Percentiles rank a stretch among this genome's conserved stretches.
Conservation (phyloP, 164 flowering plant genomes). For the Tetrastigma voinierianum region DNA sequence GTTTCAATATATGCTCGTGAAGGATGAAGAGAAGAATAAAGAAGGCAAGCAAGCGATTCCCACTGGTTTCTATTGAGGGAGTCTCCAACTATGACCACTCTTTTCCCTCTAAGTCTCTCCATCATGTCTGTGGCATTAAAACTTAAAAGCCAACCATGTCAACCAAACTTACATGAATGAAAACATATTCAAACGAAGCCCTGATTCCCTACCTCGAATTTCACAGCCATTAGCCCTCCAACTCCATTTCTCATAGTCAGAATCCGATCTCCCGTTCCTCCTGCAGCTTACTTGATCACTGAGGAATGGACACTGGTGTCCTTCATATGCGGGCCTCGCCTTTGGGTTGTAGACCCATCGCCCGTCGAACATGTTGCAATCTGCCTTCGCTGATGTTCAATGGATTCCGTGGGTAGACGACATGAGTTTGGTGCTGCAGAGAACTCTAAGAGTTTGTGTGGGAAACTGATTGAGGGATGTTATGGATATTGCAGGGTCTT, state of each 20-base stretch:
- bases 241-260: slow-evolving; percentile 54
- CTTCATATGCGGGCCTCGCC: slow-evolving; percentile 36
- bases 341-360: slow-evolving; percentile 54
- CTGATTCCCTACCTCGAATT: too few species aligned
- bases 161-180: too few species aligned
- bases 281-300: slow-evolving; percentile 63
- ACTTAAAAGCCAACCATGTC: slow-evolving; percentile 23
- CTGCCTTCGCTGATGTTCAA: neutral
- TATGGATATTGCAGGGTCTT: neutral
- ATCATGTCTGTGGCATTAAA: slow-evolving; percentile 56
- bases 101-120: too few species aligned
- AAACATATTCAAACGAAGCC: too few species aligned
- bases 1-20: slow-evolving; percentile 28
- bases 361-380: slow-evolving; percentile 55
- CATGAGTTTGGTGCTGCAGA: neutral
- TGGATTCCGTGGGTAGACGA: neutral
- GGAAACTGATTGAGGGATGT: neutral
- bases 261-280: slow-evolving; percentile 63
- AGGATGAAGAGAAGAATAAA: slow-evolving; percentile 39
- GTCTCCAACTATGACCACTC: too few species aligned
- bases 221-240: slow-evolving; percentile 56
- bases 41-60: too few species aligned
- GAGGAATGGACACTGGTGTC: slow-evolving; percentile 47
- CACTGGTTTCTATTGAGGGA: too few species aligned
- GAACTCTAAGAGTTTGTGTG: neutral